A percentile compares a stretch with the other conserved stretches of the same genome.
These are phyloP conservation scores for Citrullus colocynthis DNA, from an alignment of 306 rosid genomes.

Conservation along the genomic window DNA sequence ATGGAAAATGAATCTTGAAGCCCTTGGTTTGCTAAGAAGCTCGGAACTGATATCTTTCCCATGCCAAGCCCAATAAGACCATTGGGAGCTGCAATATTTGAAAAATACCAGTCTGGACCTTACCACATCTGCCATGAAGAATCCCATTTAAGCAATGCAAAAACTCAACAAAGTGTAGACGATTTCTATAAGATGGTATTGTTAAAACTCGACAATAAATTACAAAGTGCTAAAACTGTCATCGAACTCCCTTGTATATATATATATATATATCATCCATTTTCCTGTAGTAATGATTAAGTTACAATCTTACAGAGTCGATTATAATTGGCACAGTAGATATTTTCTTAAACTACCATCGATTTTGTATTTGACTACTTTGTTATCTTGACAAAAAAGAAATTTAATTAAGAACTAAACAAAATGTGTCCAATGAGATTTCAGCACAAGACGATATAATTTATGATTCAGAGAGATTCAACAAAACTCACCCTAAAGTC, in stretches of 20 bases:
- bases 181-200: background rate
- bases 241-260: background rate
- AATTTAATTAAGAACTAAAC: background rate
- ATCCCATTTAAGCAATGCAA: conserved; percentile 5
- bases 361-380: background rate
- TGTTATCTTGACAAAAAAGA: background rate
- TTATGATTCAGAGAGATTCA: background rate
- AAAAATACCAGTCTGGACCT: conserved; percentile 61
- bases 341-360: background rate
- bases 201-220: background rate
- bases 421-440: background rate
- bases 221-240: too few species aligned
- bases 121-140: conserved; percentile 64
- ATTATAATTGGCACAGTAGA: too few species aligned
- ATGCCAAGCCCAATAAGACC: conserved; percentile 85
- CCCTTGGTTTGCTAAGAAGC: conserved; percentile 52
- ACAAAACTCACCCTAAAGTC: conserved; percentile 54
- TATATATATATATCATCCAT: too few species aligned
- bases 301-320: background rate
- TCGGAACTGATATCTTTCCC: conserved; percentile 50
- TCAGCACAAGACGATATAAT: background rate
- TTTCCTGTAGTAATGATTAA: background rate
- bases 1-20: conserved; percentile 65
- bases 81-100: conserved; percentile 56
- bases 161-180: background rate